phyloP scores from a whole-genome alignment of 805 yeast species.

The Lachancea dasiensis region DNA sequence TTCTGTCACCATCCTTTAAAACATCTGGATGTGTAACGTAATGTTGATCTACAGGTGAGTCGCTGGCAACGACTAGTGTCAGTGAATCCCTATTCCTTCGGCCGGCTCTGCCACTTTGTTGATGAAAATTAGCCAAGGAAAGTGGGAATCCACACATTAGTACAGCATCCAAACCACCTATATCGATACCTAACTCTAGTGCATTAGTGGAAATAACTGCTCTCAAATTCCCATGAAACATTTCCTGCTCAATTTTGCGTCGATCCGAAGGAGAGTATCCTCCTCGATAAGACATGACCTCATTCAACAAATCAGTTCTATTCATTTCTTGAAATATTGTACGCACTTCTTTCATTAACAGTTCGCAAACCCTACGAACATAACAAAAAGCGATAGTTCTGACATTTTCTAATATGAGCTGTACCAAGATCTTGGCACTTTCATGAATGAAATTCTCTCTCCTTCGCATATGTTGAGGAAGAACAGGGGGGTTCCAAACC shows the following conservation, averaged over 20 bases:
- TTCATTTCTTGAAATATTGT: conserved; percentile 42
- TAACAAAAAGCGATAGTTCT: conserved; percentile 88
- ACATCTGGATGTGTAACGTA: conserved; percentile 52
- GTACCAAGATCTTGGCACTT: conserved; percentile 67
- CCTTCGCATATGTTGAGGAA: conserved; percentile 47
- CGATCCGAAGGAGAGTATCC: conserved; percentile 88
- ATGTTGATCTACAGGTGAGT: conserved; percentile 80
- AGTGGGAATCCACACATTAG: conserved; percentile 89
- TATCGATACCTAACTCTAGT: conserved; percentile 89
- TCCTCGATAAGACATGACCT: conserved; percentile 89
- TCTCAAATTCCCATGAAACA: conserved; percentile 79
- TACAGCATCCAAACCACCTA: conserved; percentile 88
- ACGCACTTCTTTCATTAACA: conserved; percentile 78
- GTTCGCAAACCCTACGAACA: conserved; percentile 79
- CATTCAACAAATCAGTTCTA: conserved; percentile 43
- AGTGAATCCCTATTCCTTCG: conserved; percentile 79
- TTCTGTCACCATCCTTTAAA: conserved; percentile 29
- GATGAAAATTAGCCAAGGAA: conserved; percentile 81
- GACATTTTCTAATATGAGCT: conserved; percentile 55
- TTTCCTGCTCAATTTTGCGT: conserved; percentile 77
- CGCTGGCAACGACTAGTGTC: conserved; percentile 77
- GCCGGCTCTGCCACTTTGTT: conserved; percentile 97
- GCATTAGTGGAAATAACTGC: conserved; percentile 96
- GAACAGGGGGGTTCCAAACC: conserved; percentile 81
- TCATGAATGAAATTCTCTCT: conserved; percentile 68